These are phyloP conservation scores for Curvularia eragrostidis DNA, from an alignment of 2,329 filamentous ascomycete species.

Conservation along the genomic window DNA sequence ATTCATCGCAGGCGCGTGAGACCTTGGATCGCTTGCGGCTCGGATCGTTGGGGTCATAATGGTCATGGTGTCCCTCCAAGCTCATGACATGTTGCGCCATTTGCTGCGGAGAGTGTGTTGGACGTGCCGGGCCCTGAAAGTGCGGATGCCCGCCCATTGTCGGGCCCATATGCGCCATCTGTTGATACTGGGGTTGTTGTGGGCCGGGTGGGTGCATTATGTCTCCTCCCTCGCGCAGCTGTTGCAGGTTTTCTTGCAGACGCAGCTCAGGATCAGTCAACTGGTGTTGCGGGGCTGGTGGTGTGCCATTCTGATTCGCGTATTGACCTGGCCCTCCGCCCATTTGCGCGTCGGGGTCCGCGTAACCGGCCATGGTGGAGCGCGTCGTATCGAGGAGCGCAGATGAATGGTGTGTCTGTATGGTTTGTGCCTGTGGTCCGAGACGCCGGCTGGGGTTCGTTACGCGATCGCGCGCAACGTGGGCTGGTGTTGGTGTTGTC, in stretches of 20 bases:
- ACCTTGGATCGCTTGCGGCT: constrained; percentile 51
- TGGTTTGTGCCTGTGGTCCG: not conserved
- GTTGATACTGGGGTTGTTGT: constrained; percentile 39
- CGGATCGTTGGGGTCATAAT: constrained; percentile 46
- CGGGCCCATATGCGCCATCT: constrained; percentile 37
- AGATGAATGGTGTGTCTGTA: not conserved
- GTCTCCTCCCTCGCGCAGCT: constrained; percentile 41
- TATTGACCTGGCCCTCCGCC: constrained; percentile 44
- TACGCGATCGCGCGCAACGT: constrained; percentile 28
- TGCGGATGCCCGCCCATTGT: constrained; percentile 43
- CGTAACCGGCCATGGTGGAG: constrained; percentile 42
- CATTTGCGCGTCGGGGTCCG: constrained; percentile 45
- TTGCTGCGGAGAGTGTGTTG: constrained; percentile 49
- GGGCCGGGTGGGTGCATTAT: constrained; percentile 40
- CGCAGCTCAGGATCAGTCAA: constrained; percentile 43
- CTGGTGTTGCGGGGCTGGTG: constrained; percentile 43
- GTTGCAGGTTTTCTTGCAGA: constrained; percentile 46
- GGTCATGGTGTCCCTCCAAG: constrained; percentile 44
- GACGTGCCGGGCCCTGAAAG: constrained; percentile 45
- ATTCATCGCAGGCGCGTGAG: constrained; percentile 53
- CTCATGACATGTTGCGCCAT: constrained; percentile 51
- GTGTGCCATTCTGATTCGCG: constrained; percentile 45
- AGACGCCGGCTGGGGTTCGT: constrained; percentile 11
- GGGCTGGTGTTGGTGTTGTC: constrained; percentile 31
- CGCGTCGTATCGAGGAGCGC: constrained; percentile 25